Base-by-base conservation (phyloP, 2,329 filamentous ascomycete genomes). In the Pseudogymnoascus sp. region DNA sequence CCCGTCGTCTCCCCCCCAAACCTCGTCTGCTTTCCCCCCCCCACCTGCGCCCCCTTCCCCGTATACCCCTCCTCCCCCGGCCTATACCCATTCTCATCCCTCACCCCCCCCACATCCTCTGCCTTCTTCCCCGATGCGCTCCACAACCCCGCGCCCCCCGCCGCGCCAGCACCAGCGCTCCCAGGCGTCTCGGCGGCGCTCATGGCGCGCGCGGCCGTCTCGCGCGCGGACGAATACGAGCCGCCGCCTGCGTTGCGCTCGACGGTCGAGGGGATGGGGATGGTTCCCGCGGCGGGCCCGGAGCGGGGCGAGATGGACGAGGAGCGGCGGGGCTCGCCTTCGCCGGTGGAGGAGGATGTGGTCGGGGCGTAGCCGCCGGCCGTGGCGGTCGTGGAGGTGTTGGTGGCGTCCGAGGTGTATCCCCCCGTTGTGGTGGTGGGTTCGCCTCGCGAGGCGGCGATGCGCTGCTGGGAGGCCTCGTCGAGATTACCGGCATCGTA, bases 401-500 rank as follows among this genome's bases (percentile, higher is more conserved):
- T 70, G 13, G 40, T 61, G 7, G 67, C 63, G 35, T 66, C 11
- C 8, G 31, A 33, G 6, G 31, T 33, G 31, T 33, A 47, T n/a
- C 21, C 21, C 68, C 72, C 47, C 7, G 62, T 63, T 24, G 60
- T 37, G 63, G 16, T 14, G n/a, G 19, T 11, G 53, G 62, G 38
- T 31, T 47, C 44, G 44, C 24, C 44, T n/a, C 44, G 29, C 26
- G 24, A 53, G 14, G 44, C 24, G 24, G 44, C 44, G 7, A 53
- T 53, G 14, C 44, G 44, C 8, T 53, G 44, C 24, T 53, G 44
- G 24, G 44, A 53, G 11, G 24, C 11, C 14, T 53, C 44, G 24
- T 53, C 44, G n/a, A 83, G 76, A 73, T 95, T 95, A 59, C 91
- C 91, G 64, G 85, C 85, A 72, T 95, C 91, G 70, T 86, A 96